These are phyloP conservation scores for Tilletia horrida DNA, from an alignment of 1,284 basidiomycete species.

Conservation along the genomic window DNA sequence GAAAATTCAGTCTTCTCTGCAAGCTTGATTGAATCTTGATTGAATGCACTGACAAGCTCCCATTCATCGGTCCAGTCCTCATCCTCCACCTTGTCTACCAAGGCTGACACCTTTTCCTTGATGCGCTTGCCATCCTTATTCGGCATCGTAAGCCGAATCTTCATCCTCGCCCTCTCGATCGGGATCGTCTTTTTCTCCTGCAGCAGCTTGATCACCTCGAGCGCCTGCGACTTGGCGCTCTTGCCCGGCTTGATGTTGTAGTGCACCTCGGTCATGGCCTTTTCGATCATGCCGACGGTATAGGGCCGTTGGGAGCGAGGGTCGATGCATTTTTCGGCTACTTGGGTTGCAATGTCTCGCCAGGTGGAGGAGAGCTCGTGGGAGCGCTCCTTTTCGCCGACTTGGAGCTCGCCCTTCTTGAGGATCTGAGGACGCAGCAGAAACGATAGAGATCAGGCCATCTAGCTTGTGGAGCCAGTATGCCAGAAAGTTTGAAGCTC, in stretches of 20 bases:
- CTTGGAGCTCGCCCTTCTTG: constrained; percentile 92
- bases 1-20: constrained; percentile 14
- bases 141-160: constrained; percentile 77
- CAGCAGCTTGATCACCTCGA: constrained; percentile 83
- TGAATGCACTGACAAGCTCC: constrained; percentile 79
- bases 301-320: constrained; percentile 83
- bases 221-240: constrained; percentile 72
- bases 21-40: too few species aligned
- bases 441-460: constrained; percentile 49
- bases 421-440: constrained; percentile 63
- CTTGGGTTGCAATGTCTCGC: constrained; percentile 87
- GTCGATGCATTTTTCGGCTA: constrained; percentile 92
- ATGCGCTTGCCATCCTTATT: constrained; percentile 69
- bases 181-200: constrained; percentile 71
- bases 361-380: constrained; percentile 80
- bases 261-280: constrained; percentile 91
- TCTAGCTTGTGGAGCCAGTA: not conserved
- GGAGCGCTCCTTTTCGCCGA: constrained; percentile 92
- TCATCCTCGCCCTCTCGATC: constrained; percentile 88
- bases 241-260: constrained; percentile 85
- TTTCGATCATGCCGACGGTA: constrained; percentile 93
- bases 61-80: constrained; percentile 77
- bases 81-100: constrained; percentile 78
- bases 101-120: constrained; percentile 69
- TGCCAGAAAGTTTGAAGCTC: too few species aligned